Percentiles rank a stretch among this genome's conserved stretches.
Conservation (phyloP, 768 basidiomycete species). For the Pulveroboletus frians region DNA sequence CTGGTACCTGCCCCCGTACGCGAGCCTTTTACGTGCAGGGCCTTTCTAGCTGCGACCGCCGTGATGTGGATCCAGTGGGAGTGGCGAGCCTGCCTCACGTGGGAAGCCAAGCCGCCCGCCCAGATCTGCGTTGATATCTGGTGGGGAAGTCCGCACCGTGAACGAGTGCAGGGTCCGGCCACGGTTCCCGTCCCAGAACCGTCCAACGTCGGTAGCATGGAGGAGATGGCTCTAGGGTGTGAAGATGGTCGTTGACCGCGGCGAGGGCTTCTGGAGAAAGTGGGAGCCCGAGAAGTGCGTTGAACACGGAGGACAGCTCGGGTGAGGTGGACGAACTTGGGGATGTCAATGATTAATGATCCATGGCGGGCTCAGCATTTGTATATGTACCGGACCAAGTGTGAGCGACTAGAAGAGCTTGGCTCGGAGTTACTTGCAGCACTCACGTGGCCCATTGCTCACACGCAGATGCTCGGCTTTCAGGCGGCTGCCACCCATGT, state of each 20-base stretch:
- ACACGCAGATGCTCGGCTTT: no score
- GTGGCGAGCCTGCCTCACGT: constrained; percentile 1
- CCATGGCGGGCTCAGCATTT: background rate
- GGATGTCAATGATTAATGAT: no score
- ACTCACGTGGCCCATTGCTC: no score
- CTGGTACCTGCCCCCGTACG: constrained; percentile 3
- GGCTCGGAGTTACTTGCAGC: no score
- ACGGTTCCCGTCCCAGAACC: constrained; percentile 5
- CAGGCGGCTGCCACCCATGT: no score
- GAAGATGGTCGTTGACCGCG: constrained; percentile 19
- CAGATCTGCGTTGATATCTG: background rate
- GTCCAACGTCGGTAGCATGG: constrained; percentile 14
- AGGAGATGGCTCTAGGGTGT: background rate
- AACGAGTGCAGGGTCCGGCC: constrained; percentile 2
- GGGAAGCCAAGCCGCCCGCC: background rate
- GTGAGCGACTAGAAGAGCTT: no score
- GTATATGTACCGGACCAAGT: no score
- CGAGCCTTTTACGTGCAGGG: background rate
- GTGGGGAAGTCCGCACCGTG: constrained; percentile 1
- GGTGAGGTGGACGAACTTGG: no score
- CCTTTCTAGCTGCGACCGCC: background rate
- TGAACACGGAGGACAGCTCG: constrained; percentile 2
- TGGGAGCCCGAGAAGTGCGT: constrained; percentile 51
- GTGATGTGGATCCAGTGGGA: no score
- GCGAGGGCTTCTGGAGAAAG: constrained; percentile 54